Percentiles rank a stretch among this genome's conserved stretches.
phyloP scores from a whole-genome alignment of 176 grass and related monocot species.

The Microstegium vimineum region DNA sequence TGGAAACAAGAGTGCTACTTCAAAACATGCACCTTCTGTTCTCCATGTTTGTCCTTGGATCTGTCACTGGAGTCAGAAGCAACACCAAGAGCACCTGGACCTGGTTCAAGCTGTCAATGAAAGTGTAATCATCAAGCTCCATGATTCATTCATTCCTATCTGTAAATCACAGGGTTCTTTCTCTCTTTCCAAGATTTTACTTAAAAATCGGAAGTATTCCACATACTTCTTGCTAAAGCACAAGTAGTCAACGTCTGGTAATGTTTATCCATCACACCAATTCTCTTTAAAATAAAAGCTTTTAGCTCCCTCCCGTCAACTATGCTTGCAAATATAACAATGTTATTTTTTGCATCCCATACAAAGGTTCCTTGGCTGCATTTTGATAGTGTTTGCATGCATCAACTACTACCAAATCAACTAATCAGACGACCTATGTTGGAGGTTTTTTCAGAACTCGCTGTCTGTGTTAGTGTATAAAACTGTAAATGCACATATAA shows the following conservation, averaged over 20 bases:
- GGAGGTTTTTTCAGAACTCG: background rate
- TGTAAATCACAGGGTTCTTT: slow-evolving; percentile 2
- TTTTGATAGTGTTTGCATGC: background rate
- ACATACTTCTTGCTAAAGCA: background rate
- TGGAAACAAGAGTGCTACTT: background rate
- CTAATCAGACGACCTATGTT: background rate
- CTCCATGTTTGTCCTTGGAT: slow-evolving; percentile 76
- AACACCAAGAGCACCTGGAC: slow-evolving; percentile 33
- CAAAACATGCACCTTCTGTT: slow-evolving; percentile 67
- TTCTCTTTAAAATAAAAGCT: background rate
- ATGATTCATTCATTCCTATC: slow-evolving; percentile 16
- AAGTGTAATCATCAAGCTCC: slow-evolving; percentile 28
- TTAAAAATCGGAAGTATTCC: background rate
- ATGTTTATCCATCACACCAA: background rate
- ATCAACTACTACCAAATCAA: slow-evolving; percentile 14
- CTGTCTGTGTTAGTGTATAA: background rate
- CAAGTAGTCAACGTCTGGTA: background rate
- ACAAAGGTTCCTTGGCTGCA: background rate
- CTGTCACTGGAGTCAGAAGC: slow-evolving; percentile 88
- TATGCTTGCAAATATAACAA: background rate
- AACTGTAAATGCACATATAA: background rate
- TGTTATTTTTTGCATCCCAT: slow-evolving; percentile 7
- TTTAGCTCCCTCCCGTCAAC: background rate
- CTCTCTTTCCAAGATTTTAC: background rate
- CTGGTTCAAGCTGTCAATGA: slow-evolving; percentile 62